Evolutionary conservation across 1,139 yeast species (phyloP).

Genomic region (Saccharomyces hybrid): DNA sequence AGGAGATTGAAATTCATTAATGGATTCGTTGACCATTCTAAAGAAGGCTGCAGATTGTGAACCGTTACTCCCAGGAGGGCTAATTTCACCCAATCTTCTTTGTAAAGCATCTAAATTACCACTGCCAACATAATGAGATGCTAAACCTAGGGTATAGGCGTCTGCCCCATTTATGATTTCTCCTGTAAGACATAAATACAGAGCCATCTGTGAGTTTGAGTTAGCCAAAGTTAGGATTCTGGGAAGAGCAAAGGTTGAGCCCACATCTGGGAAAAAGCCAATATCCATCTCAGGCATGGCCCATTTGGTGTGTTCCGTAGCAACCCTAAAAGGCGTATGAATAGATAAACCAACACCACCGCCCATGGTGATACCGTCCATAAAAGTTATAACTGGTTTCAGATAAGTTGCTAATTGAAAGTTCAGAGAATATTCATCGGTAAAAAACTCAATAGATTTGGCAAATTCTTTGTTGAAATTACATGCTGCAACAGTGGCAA

Average conservation of each 20-base stretch:
- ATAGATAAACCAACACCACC: constrained; percentile 93
- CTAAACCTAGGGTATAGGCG: constrained; percentile 73
- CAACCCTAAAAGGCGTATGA: constrained; percentile 91
- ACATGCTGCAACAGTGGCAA: constrained; percentile 60
- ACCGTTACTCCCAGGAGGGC: constrained; percentile 15
- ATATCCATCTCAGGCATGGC: constrained; percentile 99
- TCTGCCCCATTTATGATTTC: constrained; percentile 70
- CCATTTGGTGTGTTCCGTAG: constrained; percentile 80
- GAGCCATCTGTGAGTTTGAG: constrained; percentile 68
- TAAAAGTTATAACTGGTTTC: constrained; percentile 77
- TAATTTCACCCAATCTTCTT: constrained; percentile 51
- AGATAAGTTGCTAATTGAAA: constrained; percentile 70
- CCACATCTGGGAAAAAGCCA: constrained; percentile 96
- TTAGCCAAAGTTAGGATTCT: constrained; percentile 42
- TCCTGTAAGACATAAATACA: constrained; percentile 83
- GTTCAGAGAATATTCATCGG: constrained; percentile 73
- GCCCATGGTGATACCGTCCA: constrained; percentile 96
- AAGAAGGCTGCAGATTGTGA: constrained; percentile 16
- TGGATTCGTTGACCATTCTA: constrained; percentile 54
- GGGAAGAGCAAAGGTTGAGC: constrained; percentile 83
- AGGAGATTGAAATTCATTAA: constrained; percentile 70
- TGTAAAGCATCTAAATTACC: constrained; percentile 55
- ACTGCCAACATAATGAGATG: constrained; percentile 80
- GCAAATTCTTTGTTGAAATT: constrained; percentile 41
- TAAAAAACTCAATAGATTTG: constrained; percentile 60